Evolutionary conservation across 768 basidiomycete species (phyloP), one percentile per base, ranked within the genome.

Genomic region (Fomitopsis pulvina): DNA sequence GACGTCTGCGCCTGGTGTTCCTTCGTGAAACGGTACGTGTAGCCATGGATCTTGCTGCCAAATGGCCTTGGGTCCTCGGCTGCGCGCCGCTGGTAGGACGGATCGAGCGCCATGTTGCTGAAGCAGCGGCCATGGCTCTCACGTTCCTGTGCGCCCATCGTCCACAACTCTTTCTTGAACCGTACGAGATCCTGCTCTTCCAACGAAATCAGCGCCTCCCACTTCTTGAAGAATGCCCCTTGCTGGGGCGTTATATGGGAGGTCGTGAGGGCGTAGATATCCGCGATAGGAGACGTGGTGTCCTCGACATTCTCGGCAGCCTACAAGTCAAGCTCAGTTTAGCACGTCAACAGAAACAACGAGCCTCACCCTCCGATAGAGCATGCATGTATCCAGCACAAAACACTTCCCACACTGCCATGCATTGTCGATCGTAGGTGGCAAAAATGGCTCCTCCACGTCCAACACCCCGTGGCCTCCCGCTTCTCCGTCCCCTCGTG

Each of bases 161-260:
- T 93, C 96, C 96, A 99, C 8, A 98, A 71, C 59, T 99, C 94
- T 56, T 87, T 89, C 63, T 82, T 81, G 70, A 91, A 93, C 18
- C 88, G 77, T 9, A 85, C 68, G 12, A 88, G 71, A 55, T 96
- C 94, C 50, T 85, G 83, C 63, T 98, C 96, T 64, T 99, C 96
- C 3, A 83, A 61, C 2, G 90, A 75, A 49, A 98, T 73, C 14
- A 98, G 74, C 2, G 73, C 68, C 62, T 99, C 96, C 96, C 96
- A 99, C 57, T 80, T 75, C 59, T 81, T 81, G 73, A 96, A 98
- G 66, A 98, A 98, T 1, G 72, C 74, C 0, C 73, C 65, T 39
- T 95, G 90, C 0, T 62, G 21, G 0, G 73, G 65, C 0, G 83
- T 86, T 28, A 99, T 72, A 60, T 97, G 93, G 0, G 80, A 77